Evolutionary conservation across 2,329 filamentous ascomycete genomes (phyloP).

Genomic region (Metarhizium rileyi): DNA sequence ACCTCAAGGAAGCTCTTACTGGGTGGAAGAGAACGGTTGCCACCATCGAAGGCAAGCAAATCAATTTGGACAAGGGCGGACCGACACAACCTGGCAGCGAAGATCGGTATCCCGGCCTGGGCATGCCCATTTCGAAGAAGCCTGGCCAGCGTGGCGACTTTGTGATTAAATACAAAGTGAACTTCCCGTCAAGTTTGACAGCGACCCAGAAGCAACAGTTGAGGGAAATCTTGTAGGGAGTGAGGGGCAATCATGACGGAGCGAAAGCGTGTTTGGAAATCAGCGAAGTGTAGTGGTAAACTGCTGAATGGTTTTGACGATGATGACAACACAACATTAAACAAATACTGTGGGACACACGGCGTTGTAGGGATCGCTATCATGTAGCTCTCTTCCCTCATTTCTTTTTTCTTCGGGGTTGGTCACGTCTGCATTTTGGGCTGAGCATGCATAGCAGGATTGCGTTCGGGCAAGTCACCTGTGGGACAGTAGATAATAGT

Average conservation of each 20-base stretch:
- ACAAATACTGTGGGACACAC: neutral
- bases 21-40: constrained; percentile 88
- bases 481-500: neutral
- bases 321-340: neutral
- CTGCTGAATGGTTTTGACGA: constrained; percentile 2
- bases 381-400: neutral
- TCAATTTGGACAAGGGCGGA: constrained; percentile 68
- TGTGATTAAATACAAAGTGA: constrained; percentile 82
- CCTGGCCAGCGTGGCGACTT: constrained; percentile 78
- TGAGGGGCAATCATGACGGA: neutral
- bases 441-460: neutral
- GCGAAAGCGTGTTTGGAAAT: constrained; percentile 1
- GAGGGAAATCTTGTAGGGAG: constrained; percentile 60
- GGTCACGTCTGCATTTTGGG: neutral
- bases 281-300: neutral
- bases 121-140: constrained; percentile 93
- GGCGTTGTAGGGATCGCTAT: constrained; percentile 1
- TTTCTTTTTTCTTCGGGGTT: neutral
- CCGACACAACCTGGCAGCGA: constrained; percentile 78
- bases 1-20: constrained; percentile 87
- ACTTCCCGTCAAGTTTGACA: constrained; percentile 75
- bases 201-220: constrained; percentile 69
- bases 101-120: constrained; percentile 74
- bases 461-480: neutral
- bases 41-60: constrained; percentile 85